Evolutionary conservation across 208 protist genomes (phyloP), one percentile per base, ranked within the genome.

Genomic region (Leishmania braziliensis): DNA sequence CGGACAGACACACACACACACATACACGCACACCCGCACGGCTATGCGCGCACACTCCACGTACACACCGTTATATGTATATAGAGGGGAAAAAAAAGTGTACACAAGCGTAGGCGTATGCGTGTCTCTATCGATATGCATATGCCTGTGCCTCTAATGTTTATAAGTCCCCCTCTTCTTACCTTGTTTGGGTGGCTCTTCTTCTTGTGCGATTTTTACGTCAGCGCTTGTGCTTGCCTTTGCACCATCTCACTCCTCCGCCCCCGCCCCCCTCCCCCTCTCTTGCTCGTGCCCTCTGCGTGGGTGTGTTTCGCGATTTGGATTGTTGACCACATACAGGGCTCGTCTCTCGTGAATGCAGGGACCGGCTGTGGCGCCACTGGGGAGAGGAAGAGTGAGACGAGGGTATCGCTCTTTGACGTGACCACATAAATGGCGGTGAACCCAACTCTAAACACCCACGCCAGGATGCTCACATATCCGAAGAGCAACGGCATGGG

Each of bases 81-180:
- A 77, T 79, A 79, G 20, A 75, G 26, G 18, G 39, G 50, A 68
- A 6, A 29, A 60, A 20, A 65, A 14, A 48, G 81, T 12, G 36
- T 76, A 82, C 66, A 5, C 60, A 60, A 5, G 20, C 73, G 74
- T 69, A 75, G 56, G 84, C 29, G 43, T 26, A 68, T 33, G 18
- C 65, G 29, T 75, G 60, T 51, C 80, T 29, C 23, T 75, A 77
- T 68, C 58, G 65, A 33, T 77, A 60, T 82, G 56, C 54, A 69
- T 62, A 77, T 50, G 43, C 43, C 63, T 48, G 60, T 23, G 9
- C 36, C 75, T 46, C 43, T 46, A 46, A 46, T 6, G n/a, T 33
- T 39, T 33, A 39, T 43, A 54, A 29, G 53, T 0, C 46, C 53
- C 20, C 16, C 16, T 43, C 43, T 46, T 46, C 43, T 46, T 46